Percentiles rank a stretch among this genome's conserved stretches.
Evolutionary conservation across 441 rosid genomes (phyloP).

Genomic region (Pelargonium fulgidum): DNA sequence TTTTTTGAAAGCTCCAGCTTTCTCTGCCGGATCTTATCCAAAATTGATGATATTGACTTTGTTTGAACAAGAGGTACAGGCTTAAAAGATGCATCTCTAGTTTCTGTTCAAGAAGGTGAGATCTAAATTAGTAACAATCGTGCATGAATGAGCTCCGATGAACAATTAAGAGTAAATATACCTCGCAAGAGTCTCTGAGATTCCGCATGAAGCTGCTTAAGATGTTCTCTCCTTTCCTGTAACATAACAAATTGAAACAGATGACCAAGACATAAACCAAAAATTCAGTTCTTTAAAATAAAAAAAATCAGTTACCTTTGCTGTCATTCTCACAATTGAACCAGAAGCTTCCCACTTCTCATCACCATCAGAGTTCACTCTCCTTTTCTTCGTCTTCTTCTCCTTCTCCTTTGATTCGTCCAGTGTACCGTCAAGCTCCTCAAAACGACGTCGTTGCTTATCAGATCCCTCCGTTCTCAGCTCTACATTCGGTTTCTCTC

Average conservation of each 20-base stretch:
- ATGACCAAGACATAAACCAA: background rate
- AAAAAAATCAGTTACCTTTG: conserved; percentile 35
- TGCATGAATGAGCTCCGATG: background rate
- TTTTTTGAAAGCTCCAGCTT: conserved; percentile 64
- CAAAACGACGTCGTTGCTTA: conserved; percentile 19
- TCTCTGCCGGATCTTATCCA: conserved; percentile 81
- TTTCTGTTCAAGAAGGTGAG: conserved; percentile 36
- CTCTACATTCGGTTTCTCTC: conserved; percentile 16
- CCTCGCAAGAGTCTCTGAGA: conserved; percentile 92
- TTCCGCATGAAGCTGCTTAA: conserved; percentile 61
- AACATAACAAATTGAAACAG: conserved; percentile 10
- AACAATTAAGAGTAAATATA: conserved; percentile 16
- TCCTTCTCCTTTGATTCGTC: conserved; percentile 19
- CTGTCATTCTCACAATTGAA: conserved; percentile 38
- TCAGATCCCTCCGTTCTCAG: conserved; percentile 14
- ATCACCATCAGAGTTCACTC: conserved; percentile 30
- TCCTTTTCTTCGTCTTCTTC: conserved; percentile 37
- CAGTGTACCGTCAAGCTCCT: conserved; percentile 1
- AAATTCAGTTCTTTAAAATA: background rate
- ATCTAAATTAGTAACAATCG: background rate
- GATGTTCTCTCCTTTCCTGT: conserved; percentile 61
- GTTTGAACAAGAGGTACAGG: conserved; percentile 50
- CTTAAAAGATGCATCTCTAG: conserved; percentile 68
- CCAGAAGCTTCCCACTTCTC: conserved; percentile 29
- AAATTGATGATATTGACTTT: conserved; percentile 69